Base-by-base conservation (phyloP, 2,329 filamentous ascomycete genomes). In the Epichloe coenophiala region DNA sequence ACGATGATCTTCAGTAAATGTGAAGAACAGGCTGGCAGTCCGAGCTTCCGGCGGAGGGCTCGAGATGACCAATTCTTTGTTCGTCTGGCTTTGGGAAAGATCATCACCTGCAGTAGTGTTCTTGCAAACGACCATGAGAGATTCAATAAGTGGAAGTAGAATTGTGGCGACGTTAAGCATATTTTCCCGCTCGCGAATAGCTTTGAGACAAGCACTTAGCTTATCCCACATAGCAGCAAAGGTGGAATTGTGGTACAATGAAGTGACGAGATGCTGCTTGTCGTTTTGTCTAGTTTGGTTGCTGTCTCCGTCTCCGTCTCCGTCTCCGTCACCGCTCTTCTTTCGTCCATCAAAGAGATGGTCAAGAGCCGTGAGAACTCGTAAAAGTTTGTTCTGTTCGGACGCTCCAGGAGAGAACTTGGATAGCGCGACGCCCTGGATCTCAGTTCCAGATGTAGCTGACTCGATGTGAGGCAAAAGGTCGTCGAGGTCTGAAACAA, bases 111-210 rank as follows among this genome's bases (percentile, higher is more conserved):
- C 73, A 1, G 88, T 86, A 8, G 89, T 95, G 66, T 97, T 97
- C 74, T 97, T 98, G 77, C 94, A 98, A 31, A 98, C 90, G 49
- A 98, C 93, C 93, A 98, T 98, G 54, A 98, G 74, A 5, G 90
- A 88, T 67, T 98, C 93, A 54, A 98, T 96, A 33, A 98, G 73
- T 33, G 93, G 93, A 37, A 97, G 74, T 27, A 98, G 76, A 56
- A 97, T 97, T 1, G 91, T 97, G 33, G 93, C 94, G 51, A 98
- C 90, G 61, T 95, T 96, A 62, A 97, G 81, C 83, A 97, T 93
- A 63, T 88, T 94, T 64, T 95, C 90, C 51, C 90, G 86, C 66
- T 94, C 81, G 48, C 88, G 86, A 58, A 98, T 96, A 8, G 88
- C 85, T 51, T 80, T 82, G 50, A 98, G 75, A 63, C 91, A 97